Evolutionary conservation across 345 rosid species (phyloP), one percentile per base, ranked within the genome.

Genomic region (Corchorus olitorius): DNA sequence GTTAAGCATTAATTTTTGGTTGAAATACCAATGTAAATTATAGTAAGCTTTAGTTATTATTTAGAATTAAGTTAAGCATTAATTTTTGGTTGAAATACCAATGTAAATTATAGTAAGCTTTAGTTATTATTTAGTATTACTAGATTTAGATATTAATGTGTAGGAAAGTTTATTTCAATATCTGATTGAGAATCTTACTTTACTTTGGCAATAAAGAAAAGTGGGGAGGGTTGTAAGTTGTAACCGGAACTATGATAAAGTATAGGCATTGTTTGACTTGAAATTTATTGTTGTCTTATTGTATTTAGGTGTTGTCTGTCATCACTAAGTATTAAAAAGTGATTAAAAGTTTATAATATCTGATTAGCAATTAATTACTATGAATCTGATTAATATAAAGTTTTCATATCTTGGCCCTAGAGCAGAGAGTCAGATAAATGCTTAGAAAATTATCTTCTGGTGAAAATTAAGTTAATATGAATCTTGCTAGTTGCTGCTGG

Each of bases 241-340:
- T 16, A 46, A 66, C 34, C 35, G 5, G 33, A 61, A 4, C 22
- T 60, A 22, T 60, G 9, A 13, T 62, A 62, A 9, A 50, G 3
- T 45, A 62, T 35, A 17, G 13, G 37, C 4, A 64, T 16, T 8
- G 48, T 64, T 71, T 53, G 76, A 71, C 69, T 52, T n/a, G 14
- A 33, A 33, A 27, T 33, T 33, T 67, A 12, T 19, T 43, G 35
- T 20, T 45, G 19, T 48, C 15, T 17, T 12, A 34, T 20, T 64
- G 52, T 56, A 58, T 79, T 4, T 73, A 58, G 55, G 69, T 49
- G 39, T 58, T 58, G 78, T 52, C 34, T 41, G 34, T 49, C 77
- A 74, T 74, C 64, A 73, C 53, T 58, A 43, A 12, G 15, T 58
- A 27, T 63, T 63, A 64, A 6, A 4, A 39, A 39, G 43, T 39